phyloP scores from a whole-genome alignment of 2,329 filamentous ascomycete species.

The Neodidymelliopsis sp. region DNA sequence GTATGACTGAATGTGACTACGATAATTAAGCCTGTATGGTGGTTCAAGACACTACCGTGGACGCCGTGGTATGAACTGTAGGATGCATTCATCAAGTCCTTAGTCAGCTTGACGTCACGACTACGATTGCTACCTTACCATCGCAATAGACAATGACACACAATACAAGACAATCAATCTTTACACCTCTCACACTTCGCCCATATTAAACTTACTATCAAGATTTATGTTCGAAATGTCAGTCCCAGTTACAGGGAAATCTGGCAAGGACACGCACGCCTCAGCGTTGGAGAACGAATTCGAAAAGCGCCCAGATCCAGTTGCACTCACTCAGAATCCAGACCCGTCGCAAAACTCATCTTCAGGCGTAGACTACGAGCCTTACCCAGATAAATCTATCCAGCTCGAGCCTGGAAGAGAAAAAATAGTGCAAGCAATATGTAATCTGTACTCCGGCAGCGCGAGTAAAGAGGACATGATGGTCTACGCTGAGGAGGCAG shows the following conservation, averaged over 20 bases:
- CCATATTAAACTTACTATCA: too few relatives aligned
- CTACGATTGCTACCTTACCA: too few relatives aligned
- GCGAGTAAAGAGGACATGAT: conserved; percentile 58
- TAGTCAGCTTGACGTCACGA: conserved; percentile 1
- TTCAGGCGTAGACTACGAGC: conserved; percentile 42
- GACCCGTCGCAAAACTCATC: conserved; percentile 37
- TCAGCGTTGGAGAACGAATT: conserved; percentile 20
- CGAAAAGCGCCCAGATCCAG: conserved; percentile 35
- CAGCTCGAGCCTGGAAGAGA: conserved; percentile 37
- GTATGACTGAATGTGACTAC: too few relatives aligned
- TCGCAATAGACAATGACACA: too few relatives aligned
- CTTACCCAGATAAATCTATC: conserved; percentile 32
- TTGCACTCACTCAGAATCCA: conserved; percentile 38
- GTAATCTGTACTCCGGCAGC: conserved; percentile 56
- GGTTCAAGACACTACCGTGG: too few relatives aligned
- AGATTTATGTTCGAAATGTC: conserved; percentile 11
- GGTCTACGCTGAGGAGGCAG: conserved; percentile 56
- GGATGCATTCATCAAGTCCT: too few relatives aligned
- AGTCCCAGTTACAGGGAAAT: conserved; percentile 9
- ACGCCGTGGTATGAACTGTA: too few relatives aligned
- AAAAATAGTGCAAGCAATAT: conserved; percentile 54
- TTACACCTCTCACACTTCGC: too few relatives aligned
- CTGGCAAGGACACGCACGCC: conserved; percentile 21
- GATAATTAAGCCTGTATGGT: too few relatives aligned
- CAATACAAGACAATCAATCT: too few relatives aligned